Percentiles rank a stretch among this genome's conserved stretches.
Conservation (phyloP, 2,329 filamentous ascomycete species). For the Colletotrichum sp. region DNA sequence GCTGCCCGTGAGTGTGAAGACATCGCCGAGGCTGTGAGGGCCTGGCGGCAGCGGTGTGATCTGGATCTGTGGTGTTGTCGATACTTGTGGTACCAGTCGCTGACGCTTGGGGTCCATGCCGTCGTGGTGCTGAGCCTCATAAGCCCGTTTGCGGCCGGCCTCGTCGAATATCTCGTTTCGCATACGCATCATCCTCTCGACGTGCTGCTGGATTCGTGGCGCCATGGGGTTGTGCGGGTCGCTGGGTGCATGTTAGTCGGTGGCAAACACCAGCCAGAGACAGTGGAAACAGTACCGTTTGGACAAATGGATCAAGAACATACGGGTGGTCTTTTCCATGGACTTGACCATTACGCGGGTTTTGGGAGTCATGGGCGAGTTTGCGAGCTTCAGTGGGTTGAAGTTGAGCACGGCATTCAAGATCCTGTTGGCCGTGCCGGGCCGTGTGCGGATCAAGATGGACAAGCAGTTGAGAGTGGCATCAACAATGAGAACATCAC, state of each 20-base stretch:
- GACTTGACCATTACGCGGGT: conserved; percentile 85
- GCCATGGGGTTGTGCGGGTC: conserved; percentile 80
- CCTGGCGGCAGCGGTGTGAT: conserved; percentile 77
- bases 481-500: conserved; percentile 87
- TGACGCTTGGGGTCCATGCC: conserved; percentile 85
- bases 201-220: conserved; percentile 82
- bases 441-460: conserved; percentile 80
- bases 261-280: neutral
- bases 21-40: conserved; percentile 77
- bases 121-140: conserved; percentile 73
- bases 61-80: conserved; percentile 41
- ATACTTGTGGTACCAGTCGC: conserved; percentile 51
- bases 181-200: conserved; percentile 81
- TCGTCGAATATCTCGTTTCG: conserved; percentile 83
- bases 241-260: conserved; percentile 48
- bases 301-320: conserved; percentile 81
- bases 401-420: conserved; percentile 86
- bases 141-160: conserved; percentile 75
- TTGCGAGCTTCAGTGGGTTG: conserved; percentile 85
- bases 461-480: conserved; percentile 90
- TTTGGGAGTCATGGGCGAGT: conserved; percentile 77
- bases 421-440: conserved; percentile 83
- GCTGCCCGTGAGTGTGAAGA: conserved; percentile 86
- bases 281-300: conserved; percentile 64
- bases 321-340: conserved; percentile 91